Percentiles rank a stretch among this genome's conserved stretches.
phyloP scores from a whole-genome alignment of 2,329 filamentous ascomycete genomes.

The Fonsecaea multimorphosa region DNA sequence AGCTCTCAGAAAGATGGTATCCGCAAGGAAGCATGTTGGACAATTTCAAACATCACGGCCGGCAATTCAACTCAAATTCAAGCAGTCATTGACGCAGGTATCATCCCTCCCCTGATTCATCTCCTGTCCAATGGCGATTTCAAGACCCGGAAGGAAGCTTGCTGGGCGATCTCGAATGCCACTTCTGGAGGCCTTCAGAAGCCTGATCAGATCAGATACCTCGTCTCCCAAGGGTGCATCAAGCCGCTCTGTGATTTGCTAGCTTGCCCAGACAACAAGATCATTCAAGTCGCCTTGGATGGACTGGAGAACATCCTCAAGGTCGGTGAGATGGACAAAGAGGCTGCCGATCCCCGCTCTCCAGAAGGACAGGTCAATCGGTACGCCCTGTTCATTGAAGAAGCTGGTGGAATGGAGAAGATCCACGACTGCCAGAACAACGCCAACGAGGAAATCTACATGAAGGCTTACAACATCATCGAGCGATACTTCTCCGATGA shows the following conservation, averaged over 20 bases:
- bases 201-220: conserved; percentile 96
- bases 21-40: conserved; percentile 99
- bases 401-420: conserved; percentile 99
- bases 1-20: conserved; percentile 99
- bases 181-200: conserved; percentile 98
- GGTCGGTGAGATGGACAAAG: conserved; percentile 98
- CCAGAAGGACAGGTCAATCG: conserved; percentile 83
- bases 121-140: conserved; percentile 95
- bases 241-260: conserved; percentile 95
- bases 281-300: conserved; percentile 97
- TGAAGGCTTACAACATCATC: conserved; percentile 99
- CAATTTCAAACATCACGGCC: conserved; percentile 97
- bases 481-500: conserved; percentile 99
- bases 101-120: conserved; percentile 95
- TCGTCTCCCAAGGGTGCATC: conserved; percentile 93
- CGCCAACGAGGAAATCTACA: conserved; percentile 99
- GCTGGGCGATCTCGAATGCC: conserved; percentile 99
- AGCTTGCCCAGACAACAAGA: conserved; percentile 98
- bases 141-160: conserved; percentile 98
- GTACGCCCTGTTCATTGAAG: conserved; percentile 97
- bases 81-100: conserved; percentile 93
- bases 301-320: conserved; percentile 99
- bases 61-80: conserved; percentile 98
- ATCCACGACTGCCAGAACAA: conserved; percentile 99
- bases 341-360: conserved; percentile 72